Conservation (phyloP, 495 filamentous ascomycete genomes). For the Aspergillus heteromorphus region DNA sequence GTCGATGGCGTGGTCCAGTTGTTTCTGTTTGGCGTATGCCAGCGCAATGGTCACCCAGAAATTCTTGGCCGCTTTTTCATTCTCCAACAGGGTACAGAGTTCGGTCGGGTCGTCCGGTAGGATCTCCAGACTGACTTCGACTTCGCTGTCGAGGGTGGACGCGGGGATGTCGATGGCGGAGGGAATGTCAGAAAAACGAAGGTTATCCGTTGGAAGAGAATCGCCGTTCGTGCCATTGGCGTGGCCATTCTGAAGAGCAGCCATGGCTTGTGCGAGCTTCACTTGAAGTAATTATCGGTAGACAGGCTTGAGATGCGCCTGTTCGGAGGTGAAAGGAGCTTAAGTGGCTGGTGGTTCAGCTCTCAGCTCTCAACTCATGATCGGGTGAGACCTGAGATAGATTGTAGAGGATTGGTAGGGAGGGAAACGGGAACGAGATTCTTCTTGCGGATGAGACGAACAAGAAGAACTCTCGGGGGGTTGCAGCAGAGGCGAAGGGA, state of each 20-base stretch:
- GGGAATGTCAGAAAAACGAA: conserved; percentile 85
- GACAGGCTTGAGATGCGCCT: conserved; percentile 7
- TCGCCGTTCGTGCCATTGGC: conserved; percentile 45
- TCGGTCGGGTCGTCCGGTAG: conserved; percentile 94
- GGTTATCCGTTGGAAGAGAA: conserved; percentile 16
- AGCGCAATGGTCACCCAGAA: conserved; percentile 96
- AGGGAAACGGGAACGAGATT: not conserved
- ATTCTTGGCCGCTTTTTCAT: conserved; percentile 76
- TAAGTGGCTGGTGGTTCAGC: conserved; percentile 10
- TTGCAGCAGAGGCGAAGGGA: conserved; percentile 1
- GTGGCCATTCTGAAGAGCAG: conserved; percentile 49
- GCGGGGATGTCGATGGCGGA: conserved; percentile 87
- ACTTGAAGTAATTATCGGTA: not conserved
- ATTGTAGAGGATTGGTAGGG: not conserved
- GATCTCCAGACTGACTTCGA: conserved; percentile 87
- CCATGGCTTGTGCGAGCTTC: conserved; percentile 37
- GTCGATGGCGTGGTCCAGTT: conserved; percentile 89
- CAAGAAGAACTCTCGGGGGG: not conserved
- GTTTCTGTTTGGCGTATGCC: conserved; percentile 93
- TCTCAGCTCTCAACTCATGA: conserved; percentile 32
- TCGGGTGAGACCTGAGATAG: conserved; percentile 15
- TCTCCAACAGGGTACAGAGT: conserved; percentile 87
- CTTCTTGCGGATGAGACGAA: not conserved
- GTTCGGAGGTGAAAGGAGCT: conserved; percentile 8
- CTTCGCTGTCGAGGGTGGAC: conserved; percentile 71